These are phyloP conservation scores for Phytopythium aichiense DNA, from an alignment of 352 stramenopile genomes.

Conservation along the genomic window DNA sequence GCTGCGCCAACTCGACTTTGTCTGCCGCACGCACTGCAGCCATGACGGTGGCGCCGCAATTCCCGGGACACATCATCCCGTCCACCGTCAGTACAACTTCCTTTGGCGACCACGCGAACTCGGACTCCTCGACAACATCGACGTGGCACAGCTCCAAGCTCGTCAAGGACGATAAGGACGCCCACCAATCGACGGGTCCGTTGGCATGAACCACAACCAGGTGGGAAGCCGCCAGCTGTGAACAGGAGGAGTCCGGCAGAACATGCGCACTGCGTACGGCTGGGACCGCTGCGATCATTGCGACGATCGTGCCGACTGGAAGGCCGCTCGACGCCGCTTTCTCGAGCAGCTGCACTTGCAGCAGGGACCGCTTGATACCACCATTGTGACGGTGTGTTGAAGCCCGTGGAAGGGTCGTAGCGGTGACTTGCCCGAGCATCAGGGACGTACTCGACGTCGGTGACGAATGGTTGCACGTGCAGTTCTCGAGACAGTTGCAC, in stretches of 20 bases:
- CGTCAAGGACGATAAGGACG: conserved; percentile 18
- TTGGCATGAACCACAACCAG: conserved; percentile 32
- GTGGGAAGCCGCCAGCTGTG: not conserved
- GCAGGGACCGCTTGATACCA: conserved; percentile 23
- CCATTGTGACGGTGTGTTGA: not conserved
- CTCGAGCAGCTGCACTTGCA: conserved; percentile 26
- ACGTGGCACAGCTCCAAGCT: conserved; percentile 24
- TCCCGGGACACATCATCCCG: conserved; percentile 82
- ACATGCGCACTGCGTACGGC: conserved; percentile 54
- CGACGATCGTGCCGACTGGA: conserved; percentile 25
- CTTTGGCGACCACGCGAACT: conserved; percentile 44
- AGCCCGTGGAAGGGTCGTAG: not conserved
- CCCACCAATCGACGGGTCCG: conserved; percentile 19
- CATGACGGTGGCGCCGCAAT: conserved; percentile 72
- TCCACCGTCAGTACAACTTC: conserved; percentile 60
- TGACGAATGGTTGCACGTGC: conserved; percentile 33
- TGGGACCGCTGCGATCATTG: conserved; percentile 29
- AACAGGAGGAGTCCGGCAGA: conserved; percentile 8
- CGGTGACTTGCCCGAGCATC: not conserved
- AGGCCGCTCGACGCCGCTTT: conserved; percentile 13
- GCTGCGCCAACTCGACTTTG: conserved; percentile 39
- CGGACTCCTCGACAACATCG: conserved; percentile 30
- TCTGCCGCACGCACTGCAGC: conserved; percentile 43
- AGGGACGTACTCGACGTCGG: conserved; percentile 9
- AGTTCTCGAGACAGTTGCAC: conserved; percentile 58